Conservation (phyloP, 1,284 basidiomycete genomes). For the Trametes versicolor region DNA sequence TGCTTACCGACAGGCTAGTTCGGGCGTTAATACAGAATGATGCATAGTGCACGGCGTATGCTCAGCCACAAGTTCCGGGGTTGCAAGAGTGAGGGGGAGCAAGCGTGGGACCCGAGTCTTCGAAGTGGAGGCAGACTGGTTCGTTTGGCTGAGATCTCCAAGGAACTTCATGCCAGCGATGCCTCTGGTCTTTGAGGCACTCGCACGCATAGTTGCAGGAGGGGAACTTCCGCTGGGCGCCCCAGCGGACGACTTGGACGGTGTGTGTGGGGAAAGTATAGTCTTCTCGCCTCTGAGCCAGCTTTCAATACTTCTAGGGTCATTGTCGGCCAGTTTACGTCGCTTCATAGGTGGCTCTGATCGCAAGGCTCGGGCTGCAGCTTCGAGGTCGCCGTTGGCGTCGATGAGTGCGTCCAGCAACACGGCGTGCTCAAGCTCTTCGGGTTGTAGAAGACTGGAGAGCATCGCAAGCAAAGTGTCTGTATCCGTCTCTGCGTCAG, state of each 20-base stretch:
- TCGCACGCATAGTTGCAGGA: not conserved
- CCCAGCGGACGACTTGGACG: not conserved
- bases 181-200: slow-evolving; percentile 40
- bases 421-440: slow-evolving; percentile 47
- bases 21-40: slow-evolving; percentile 71
- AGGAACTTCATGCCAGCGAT: slow-evolving; percentile 47
- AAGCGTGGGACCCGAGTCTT: slow-evolving; percentile 44
- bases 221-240: not conserved
- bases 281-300: slow-evolving; percentile 56
- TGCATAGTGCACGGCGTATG: slow-evolving; percentile 84
- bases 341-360: slow-evolving; percentile 45
- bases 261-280: too few species aligned
- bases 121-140: slow-evolving; percentile 45
- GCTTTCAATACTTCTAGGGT: slow-evolving; percentile 50
- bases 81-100: slow-evolving; percentile 64
- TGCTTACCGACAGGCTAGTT: slow-evolving; percentile 65
- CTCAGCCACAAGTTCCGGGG: slow-evolving; percentile 68
- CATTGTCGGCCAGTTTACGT: slow-evolving; percentile 48
- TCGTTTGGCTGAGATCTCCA: slow-evolving; percentile 62
- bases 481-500: slow-evolving; percentile 55
- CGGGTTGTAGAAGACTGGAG: slow-evolving; percentile 62
- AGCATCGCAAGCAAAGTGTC: slow-evolving; percentile 75
- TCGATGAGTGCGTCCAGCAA: slow-evolving; percentile 72
- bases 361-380: slow-evolving; percentile 56
- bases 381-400: slow-evolving; percentile 67